Evolutionary conservation across 1,284 basidiomycete species (phyloP).

Genomic region (Cryptococcus sp.): DNA sequence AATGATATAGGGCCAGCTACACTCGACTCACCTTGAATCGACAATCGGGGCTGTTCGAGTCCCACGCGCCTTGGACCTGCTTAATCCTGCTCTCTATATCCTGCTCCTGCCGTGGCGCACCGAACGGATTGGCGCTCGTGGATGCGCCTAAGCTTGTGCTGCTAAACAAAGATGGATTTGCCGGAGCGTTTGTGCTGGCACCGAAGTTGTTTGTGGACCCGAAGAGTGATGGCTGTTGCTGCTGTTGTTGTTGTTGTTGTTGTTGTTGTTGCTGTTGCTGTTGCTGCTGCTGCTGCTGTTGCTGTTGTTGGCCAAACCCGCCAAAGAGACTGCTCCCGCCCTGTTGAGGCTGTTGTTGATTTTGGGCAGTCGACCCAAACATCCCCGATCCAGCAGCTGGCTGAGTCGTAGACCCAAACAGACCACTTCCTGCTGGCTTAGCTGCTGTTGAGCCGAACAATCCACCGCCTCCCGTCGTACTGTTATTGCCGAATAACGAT

Average conservation of each 20-base stretch:
- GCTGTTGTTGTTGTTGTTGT: constrained; percentile 12
- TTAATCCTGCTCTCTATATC: constrained; percentile 64
- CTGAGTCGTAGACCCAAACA: no score
- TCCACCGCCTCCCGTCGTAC: no score
- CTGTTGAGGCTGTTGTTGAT: constrained; percentile 14
- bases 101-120: constrained; percentile 53
- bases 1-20: background rate
- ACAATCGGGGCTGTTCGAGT: constrained; percentile 67
- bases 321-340: constrained; percentile 9
- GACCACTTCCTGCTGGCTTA: no score
- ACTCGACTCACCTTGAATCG: constrained; percentile 70
- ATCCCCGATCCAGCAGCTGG: no score
- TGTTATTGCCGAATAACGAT: no score
- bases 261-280: constrained; percentile 9
- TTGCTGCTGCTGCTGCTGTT: constrained; percentile 7
- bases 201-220: constrained; percentile 4
- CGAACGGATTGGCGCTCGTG: constrained; percentile 10
- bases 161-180: background rate
- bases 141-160: constrained; percentile 6
- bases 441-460: no score
- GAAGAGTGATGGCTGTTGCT: constrained; percentile 15
- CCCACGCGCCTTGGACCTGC: constrained; percentile 70
- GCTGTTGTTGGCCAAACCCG: constrained; percentile 16
- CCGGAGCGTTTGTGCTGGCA: constrained; percentile 2
- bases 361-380: no score